These are phyloP conservation scores for Cajanus cajan DNA, from an alignment of 306 rosid species.

Conservation along the genomic window DNA sequence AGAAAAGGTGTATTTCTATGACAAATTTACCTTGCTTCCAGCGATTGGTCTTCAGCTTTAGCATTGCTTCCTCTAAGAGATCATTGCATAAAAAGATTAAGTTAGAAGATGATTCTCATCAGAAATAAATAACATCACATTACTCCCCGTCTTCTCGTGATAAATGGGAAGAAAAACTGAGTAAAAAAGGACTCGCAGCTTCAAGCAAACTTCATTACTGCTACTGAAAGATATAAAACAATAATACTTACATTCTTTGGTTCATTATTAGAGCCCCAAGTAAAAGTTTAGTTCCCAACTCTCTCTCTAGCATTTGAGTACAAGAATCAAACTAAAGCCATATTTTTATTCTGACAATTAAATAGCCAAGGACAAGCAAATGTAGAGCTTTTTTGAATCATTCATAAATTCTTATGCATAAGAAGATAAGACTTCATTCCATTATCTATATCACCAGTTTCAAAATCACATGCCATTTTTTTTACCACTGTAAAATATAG, in stretches of 20 bases:
- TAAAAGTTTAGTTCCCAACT: slow-evolving; percentile 15
- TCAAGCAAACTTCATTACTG: slow-evolving; percentile 14
- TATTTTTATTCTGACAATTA: background rate
- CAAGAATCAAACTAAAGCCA: background rate
- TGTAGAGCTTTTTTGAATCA: background rate
- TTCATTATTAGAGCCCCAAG: background rate
- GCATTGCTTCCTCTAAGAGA: slow-evolving; percentile 62
- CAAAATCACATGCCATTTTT: background rate
- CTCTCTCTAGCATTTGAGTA: slow-evolving; percentile 1
- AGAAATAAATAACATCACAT: slow-evolving; percentile 21
- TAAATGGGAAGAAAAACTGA: background rate
- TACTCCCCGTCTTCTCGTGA: background rate
- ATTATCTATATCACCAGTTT: background rate
- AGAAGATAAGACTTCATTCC: background rate
- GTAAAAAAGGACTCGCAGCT: background rate
- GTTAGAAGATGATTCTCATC: slow-evolving; percentile 25
- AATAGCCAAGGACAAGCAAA: background rate
- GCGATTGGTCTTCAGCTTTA: slow-evolving; percentile 71
- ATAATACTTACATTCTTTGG: background rate
- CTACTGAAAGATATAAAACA: background rate
- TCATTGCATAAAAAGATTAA: slow-evolving; percentile 19
- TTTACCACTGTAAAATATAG: background rate
- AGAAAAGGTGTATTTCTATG: background rate
- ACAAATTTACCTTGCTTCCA: slow-evolving; percentile 70
- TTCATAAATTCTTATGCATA: slow-evolving; percentile 11